Evolutionary conservation across 306 rosid species (phyloP), one percentile per base, ranked within the genome.

Genomic region (Cucumis melo): DNA sequence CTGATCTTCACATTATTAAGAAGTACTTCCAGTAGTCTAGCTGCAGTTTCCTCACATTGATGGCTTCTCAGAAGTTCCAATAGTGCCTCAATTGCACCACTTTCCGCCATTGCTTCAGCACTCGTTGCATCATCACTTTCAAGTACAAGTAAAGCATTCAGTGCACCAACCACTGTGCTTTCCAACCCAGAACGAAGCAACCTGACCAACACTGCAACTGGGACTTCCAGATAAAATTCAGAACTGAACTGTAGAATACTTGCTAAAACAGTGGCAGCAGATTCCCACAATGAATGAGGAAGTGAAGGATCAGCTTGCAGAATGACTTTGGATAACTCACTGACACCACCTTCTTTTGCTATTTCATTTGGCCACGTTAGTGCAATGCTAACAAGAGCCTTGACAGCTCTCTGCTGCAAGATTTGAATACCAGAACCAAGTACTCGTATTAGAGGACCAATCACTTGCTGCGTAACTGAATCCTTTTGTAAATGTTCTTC

Each of bases 51-150:
- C 81, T 95, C 99, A 64, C 93, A 89, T 82, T 92, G 99, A 84
- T 95, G 99, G 79, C 88, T 81, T 85, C 99, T 86, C 39, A 95
- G 90, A 84, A 92, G 96, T 80, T 95, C 99, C 84, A 95, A 88
- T 75, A 95, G 92, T 79, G 98, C 98, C 87, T 95, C 99, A 86
- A 95, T 87, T 77, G 99, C 99, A 81, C 99, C 99, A 81, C 99
- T 91, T 86, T 95, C 99, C n/a, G 99, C 93, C 99, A 95, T 95
- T 84, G 98, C 96, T 83, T 89, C 99, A 20, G 98, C 98, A 44
- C 97, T 88, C 41, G 90, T 89, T 74, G 96, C 89, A 80, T 95
- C 99, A 80, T 95, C 99, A 81, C 91, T 95, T 81, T 95, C 98
- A 85, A 95, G 82, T 79, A 95, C 99, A 57, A 95, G 89, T 78